Conservation (phyloP, 2,329 filamentous ascomycete genomes). For the Colletotrichum sp. region DNA sequence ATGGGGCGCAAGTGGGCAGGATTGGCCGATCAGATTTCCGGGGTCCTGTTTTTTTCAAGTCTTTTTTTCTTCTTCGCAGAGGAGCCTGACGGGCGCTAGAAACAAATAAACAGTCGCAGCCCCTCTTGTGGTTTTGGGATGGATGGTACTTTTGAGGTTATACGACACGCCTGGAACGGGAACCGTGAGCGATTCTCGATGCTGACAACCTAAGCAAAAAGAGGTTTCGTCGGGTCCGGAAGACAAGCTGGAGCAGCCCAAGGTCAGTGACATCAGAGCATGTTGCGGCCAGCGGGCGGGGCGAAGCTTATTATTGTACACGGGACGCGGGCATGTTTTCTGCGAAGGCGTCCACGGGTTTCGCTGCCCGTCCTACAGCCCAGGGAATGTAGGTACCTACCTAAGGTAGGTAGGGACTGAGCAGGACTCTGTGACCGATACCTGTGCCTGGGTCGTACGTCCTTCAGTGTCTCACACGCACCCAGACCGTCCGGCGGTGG, state of each 20-base stretch:
- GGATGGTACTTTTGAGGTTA: neutral
- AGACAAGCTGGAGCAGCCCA: neutral
- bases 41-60: constrained; percentile 13
- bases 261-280: constrained; percentile 19
- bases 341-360: neutral
- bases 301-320: constrained; percentile 19
- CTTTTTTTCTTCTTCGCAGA: neutral
- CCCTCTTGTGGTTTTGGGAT: neutral
- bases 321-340: constrained; percentile 7
- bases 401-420: neutral
- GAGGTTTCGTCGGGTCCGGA: neutral
- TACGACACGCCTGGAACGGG: neutral
- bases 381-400: neutral
- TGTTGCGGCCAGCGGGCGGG: constrained; percentile 12
- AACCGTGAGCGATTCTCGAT: neutral
- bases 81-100: neutral
- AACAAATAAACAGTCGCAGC: neutral
- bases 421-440: neutral
- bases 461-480: neutral
- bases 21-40: constrained; percentile 18
- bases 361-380: neutral
- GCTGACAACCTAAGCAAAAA: neutral
- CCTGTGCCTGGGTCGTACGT: neutral
- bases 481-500: neutral
- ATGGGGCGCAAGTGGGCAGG: constrained; percentile 13